Base-by-base conservation (phyloP, 1,139 yeast species). In the Yamadazyma aaseri region DNA sequence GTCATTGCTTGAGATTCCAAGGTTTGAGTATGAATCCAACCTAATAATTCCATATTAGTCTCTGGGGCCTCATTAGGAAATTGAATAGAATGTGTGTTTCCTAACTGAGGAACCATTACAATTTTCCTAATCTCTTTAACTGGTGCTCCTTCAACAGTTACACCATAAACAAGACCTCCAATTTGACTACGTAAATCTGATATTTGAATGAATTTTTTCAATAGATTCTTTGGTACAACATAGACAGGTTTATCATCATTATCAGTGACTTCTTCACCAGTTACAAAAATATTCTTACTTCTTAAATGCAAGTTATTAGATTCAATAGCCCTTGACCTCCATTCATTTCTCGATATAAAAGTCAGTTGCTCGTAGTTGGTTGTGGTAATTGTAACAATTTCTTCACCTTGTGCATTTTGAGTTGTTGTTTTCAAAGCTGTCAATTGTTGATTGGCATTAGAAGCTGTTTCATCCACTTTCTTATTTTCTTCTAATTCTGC, bases 391-490 rank as follows among this genome's bases (percentile, higher is more conserved):
- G 96, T 94, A 25, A 85, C 82, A 51, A 94, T 90, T 50, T 90
- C 95, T 53, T 92, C 98, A 24, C 99, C 99, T 51, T 90, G 97
- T 2, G 87, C 95, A 53, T 89, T 94, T 17, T 83, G 81, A 0
- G 96, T 86, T 36, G 81, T 81, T 1, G 95, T 80, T 49, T 87
- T 90, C 50, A 85, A 71, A 0, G 96, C 96, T 0, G 94, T 81
- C 21, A 81, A 61, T 45, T 76, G 77, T 20, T 63, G 60, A 33
- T 64, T 65, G 12, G 44, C 52, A 26, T 45, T 44, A 4, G 47
- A 26, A 4, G 30, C 45, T 9, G 10, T 11, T 16, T 39, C 44
- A 6, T 50, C 57, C 3, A 45, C 51, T 21, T 33, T 68, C 65
- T 29, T 50, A 41, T 16, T 76, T 12, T 49, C 49, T 42, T 87